Evolutionary conservation across 2,329 filamentous ascomycete species (phyloP).

Genomic region (Torrubiella hemipterigena): DNA sequence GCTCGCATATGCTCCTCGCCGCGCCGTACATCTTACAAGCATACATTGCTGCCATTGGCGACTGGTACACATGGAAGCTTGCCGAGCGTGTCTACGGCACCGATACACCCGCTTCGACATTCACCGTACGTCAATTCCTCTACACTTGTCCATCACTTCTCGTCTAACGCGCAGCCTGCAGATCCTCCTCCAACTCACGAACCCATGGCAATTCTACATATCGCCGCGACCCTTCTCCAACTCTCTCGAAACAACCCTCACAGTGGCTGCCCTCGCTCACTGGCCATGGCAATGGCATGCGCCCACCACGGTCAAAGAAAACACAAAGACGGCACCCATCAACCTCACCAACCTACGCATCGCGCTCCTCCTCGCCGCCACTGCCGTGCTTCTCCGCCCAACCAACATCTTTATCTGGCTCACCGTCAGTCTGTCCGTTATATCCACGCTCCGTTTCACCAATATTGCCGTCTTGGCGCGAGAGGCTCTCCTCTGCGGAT

Average conservation of each 20-base stretch:
- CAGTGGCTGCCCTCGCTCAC: conserved; percentile 62
- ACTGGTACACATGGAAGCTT: conserved; percentile 82
- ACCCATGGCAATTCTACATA: conserved; percentile 89
- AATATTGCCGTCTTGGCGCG: conserved; percentile 41
- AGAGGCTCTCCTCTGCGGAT: conserved; percentile 54
- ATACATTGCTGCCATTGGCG: conserved; percentile 61
- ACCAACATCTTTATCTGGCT: conserved; percentile 85
- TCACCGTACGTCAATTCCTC: conserved; percentile 44
- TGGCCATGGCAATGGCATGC: conserved; percentile 70
- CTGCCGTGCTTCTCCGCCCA: conserved; percentile 76
- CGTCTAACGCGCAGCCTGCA: conserved; percentile 6
- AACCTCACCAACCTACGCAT: conserved; percentile 24
- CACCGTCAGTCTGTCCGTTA: conserved; percentile 38
- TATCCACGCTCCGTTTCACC: conserved; percentile 26
- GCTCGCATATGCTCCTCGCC: conserved; percentile 55
- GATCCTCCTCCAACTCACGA: conserved; percentile 24
- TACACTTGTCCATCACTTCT: neutral
- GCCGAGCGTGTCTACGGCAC: conserved; percentile 61
- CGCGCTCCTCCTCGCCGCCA: conserved; percentile 63
- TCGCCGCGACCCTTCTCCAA: conserved; percentile 91
- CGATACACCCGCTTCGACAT: conserved; percentile 50
- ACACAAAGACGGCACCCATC: conserved; percentile 18
- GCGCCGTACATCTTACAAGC: conserved; percentile 69
- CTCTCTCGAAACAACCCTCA: conserved; percentile 81
- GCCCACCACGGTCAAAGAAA: conserved; percentile 24